Base-by-base conservation (phyloP, 2,329 filamentous ascomycete genomes). In the Cryphonectria carpinicola region DNA sequence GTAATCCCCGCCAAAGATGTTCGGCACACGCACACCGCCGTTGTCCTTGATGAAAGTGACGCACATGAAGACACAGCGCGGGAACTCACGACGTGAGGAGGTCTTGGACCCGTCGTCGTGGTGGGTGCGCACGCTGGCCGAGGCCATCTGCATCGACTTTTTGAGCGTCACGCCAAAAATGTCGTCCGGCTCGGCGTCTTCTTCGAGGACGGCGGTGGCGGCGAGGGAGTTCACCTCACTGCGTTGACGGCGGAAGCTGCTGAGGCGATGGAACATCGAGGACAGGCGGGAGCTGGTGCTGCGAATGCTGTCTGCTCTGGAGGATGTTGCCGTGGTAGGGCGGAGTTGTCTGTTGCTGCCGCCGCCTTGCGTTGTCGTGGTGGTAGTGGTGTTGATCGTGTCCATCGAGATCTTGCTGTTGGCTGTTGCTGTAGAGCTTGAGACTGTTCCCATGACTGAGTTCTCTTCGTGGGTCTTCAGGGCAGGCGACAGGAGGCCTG, bases 41-140 rank as follows among this genome's bases (percentile, higher is more conserved):
- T 78, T 76, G 35, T 79, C 73, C 68, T 75, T 80, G 71, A 83
- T 74, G 71, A 81, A 82, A 67, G 77, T 77, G 69, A 77, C 78
- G 74, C 82, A 84, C 62, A 80, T 79, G 63, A 83, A 79, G 63
- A 84, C 76, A 73, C 81, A 82, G 22, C 84, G 75, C 6, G 83
- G 83, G 70, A 84, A 84, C 13, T 81, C 80, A 37, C 81, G 79
- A 43, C 79, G 77, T 22, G 80, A 80, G 4, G 79, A 79, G 1
- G 75, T 77, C 32, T 77, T 77, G 62, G 77, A 78, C 25, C 77
- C 77, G 60, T 76, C 76, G 74, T 76, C 76, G 74, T 84, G 82
- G 67, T 80, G 79, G 0, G 81, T 81, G 70, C 80, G 79, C 8
- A 81, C 81, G 1, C 79, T 75, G 5, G 81, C 79, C 58, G 80